Evolutionary conservation across 2,329 filamentous ascomycete species (phyloP).

Genomic region (Ampelomyces quisqualis): DNA sequence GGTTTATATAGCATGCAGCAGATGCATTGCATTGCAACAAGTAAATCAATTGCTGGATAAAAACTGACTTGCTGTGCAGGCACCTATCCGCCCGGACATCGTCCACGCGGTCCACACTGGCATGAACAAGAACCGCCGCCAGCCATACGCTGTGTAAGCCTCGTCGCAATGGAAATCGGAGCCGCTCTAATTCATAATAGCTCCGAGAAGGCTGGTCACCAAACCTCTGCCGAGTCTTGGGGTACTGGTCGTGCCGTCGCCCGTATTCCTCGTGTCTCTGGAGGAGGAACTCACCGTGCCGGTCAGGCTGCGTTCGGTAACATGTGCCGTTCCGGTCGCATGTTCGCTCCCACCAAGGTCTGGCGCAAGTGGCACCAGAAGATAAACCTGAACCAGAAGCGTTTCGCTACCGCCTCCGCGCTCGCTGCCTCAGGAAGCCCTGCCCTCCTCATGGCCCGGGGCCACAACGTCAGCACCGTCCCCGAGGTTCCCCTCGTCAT

Average conservation of each 20-base stretch:
- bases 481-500: constrained; percentile 97
- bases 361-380: constrained; percentile 99
- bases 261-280: constrained; percentile 99
- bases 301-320: constrained; percentile 99
- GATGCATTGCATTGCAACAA: not conserved
- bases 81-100: constrained; percentile 97
- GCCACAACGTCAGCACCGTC: constrained; percentile 89
- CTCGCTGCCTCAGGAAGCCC: constrained; percentile 94
- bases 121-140: constrained; percentile 99
- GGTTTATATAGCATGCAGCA: not conserved
- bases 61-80: constrained; percentile 36
- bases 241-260: constrained; percentile 97
- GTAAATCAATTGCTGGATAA: not conserved
- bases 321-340: constrained; percentile 99
- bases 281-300: constrained; percentile 99
- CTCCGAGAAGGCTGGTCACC: constrained; percentile 98
- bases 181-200: constrained; percentile 26
- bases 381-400: constrained; percentile 99
- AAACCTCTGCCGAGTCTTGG: constrained; percentile 99
- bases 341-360: constrained; percentile 99
- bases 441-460: constrained; percentile 92
- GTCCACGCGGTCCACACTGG: constrained; percentile 98
- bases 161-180: constrained; percentile 3
- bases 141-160: constrained; percentile 91
- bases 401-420: constrained; percentile 96